Percentiles rank a stretch among this genome's conserved stretches.
Conservation (phyloP, 768 basidiomycete genomes). For the Scleroderma bovista region DNA sequence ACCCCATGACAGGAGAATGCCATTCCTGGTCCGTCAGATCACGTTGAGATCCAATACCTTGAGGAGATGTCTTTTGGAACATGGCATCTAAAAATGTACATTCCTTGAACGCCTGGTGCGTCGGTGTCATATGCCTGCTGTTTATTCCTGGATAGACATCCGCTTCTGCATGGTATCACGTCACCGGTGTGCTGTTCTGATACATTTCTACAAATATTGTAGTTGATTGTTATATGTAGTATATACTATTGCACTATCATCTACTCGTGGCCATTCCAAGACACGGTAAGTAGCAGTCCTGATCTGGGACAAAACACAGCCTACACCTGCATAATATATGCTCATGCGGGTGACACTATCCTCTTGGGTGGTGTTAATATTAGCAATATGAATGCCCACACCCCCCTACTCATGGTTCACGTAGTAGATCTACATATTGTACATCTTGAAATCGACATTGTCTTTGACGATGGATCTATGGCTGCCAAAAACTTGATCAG, state of each 20-base stretch:
- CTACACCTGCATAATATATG: too few species aligned
- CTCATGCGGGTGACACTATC: too few species aligned
- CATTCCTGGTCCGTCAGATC: slow-evolving; percentile 64
- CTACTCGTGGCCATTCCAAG: too few species aligned
- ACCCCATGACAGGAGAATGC: slow-evolving; percentile 49
- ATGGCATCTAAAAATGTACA: slow-evolving; percentile 62
- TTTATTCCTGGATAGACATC: slow-evolving; percentile 6
- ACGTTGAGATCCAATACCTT: slow-evolving; percentile 63
- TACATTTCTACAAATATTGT: slow-evolving; percentile 1
- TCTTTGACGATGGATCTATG: too few species aligned
- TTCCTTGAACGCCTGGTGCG: slow-evolving; percentile 14
- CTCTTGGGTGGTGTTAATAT: too few species aligned
- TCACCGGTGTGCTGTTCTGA: slow-evolving; percentile 9
- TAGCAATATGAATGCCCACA: too few species aligned
- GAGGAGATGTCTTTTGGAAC: slow-evolving; percentile 64
- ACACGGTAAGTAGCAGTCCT: too few species aligned
- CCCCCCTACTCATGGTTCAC: too few species aligned
- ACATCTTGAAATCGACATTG: too few species aligned
- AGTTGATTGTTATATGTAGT: slow-evolving; percentile 13
- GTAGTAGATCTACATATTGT: too few species aligned
- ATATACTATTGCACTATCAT: neutral
- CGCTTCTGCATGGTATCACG: slow-evolving; percentile 1
- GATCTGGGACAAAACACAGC: too few species aligned
- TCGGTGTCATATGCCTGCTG: neutral
- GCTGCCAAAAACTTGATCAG: too few species aligned